Evolutionary conservation across 768 basidiomycete species (phyloP).

Genomic region (Tricholoma furcatifolium): DNA sequence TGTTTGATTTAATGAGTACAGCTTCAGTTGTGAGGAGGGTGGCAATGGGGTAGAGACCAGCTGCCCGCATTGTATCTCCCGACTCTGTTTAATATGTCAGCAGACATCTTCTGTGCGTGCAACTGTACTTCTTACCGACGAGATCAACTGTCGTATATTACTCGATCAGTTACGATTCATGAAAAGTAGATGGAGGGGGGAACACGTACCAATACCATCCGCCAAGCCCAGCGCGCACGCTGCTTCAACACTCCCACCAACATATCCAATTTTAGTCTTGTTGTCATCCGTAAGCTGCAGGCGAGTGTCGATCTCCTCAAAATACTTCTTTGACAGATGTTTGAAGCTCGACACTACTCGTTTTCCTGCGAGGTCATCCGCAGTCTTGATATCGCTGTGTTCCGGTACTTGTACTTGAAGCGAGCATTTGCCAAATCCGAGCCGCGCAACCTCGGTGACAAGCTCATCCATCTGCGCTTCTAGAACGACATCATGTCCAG

Average conservation of each 20-base stretch:
- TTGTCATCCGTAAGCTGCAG: slow-evolving; percentile 50
- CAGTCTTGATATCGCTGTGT: slow-evolving; percentile 57
- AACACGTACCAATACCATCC: slow-evolving; percentile 85
- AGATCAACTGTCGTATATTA: slow-evolving; percentile 70
- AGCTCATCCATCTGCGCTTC: slow-evolving; percentile 81
- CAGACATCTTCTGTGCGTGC: not conserved
- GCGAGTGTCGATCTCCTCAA: slow-evolving; percentile 59
- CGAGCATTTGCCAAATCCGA: slow-evolving; percentile 91
- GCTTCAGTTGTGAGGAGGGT: slow-evolving; percentile 85
- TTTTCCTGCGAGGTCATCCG: slow-evolving; percentile 85
- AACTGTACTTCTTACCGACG: slow-evolving; percentile 58
- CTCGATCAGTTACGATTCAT: slow-evolving; percentile 4
- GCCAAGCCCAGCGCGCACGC: slow-evolving; percentile 95
- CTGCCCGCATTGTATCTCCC: slow-evolving; percentile 99
- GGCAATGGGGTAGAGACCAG: slow-evolving; percentile 90
- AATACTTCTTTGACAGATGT: slow-evolving; percentile 80
- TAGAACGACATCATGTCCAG: slow-evolving; percentile 95
- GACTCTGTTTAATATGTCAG: slow-evolving; percentile 61
- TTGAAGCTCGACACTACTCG: slow-evolving; percentile 95
- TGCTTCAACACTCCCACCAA: slow-evolving; percentile 97
- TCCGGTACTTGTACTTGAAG: slow-evolving; percentile 93
- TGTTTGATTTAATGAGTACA: slow-evolving; percentile 83
- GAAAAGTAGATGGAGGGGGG: not conserved
- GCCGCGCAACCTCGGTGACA: slow-evolving; percentile 76
- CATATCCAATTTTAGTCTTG: slow-evolving; percentile 86